Evolutionary conservation across 306 rosid species (phyloP), one percentile per base, ranked within the genome.

Genomic region (Cucumis melo): DNA sequence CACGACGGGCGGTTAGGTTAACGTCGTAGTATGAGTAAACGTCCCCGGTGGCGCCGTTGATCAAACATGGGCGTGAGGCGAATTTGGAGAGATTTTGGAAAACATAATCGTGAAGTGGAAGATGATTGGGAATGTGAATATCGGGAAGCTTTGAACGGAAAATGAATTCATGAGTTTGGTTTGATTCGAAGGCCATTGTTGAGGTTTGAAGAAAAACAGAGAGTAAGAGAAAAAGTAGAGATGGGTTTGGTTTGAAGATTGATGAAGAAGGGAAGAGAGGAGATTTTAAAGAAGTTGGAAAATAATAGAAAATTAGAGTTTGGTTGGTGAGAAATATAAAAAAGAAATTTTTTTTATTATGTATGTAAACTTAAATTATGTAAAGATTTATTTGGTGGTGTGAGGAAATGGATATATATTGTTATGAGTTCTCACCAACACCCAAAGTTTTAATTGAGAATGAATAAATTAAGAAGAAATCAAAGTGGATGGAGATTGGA

Each of bases 111-210:
- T 93, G 93, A 10, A 93, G 89, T 2, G 96, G 90, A 50, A 89
- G 84, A 54, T 91, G 84, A 23, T 89, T 88, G 8, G 97, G 98
- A 82, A 93, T 87, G 84, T 81, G 54, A 46, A 93, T 91, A 19
- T 91, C 90, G 0, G 89, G 90, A n/a, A 93, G 97, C 74, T 82
- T 89, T 0, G 97, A 93, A 56, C 87, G 82, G 88, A 80, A 93
- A 16, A 91, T 78, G 82, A 86, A 68, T 4, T 85, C 87, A 1
- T 78, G 55, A 3, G 75, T 70, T 41, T 79, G 55, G 14, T 78
- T 72, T 5, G 38, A 42, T 62, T 83, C 82, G 27, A 68, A 2
- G 16, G 74, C 21, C 57, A 81, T 82, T 83, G 80, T 79, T 17
- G 71, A 63, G n/a, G 5, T 19, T 4, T 27, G 21, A 63, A 11